Percentiles rank a stretch among this genome's conserved stretches.
phyloP scores from a whole-genome alignment of 2,329 filamentous ascomycete genomes.

The Colletotrichum tabaci region DNA sequence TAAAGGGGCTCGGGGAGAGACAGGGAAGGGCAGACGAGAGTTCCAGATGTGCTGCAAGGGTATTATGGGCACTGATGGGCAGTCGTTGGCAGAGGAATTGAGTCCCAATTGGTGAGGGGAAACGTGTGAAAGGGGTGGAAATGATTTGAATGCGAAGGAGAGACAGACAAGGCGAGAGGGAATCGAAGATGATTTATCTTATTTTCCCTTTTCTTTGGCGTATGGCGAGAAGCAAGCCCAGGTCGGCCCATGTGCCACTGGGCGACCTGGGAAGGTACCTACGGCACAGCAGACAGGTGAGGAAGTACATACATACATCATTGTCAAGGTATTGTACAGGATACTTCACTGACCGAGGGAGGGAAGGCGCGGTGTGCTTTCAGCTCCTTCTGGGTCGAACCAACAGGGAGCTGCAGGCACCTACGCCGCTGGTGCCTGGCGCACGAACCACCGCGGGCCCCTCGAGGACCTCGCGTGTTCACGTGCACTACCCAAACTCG shows the following conservation, averaged over 20 bases:
- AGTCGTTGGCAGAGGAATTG: background rate
- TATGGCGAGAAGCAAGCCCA: background rate
- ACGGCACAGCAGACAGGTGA: no score
- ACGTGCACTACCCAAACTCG: conserved; percentile 22
- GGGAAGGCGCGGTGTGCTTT: conserved; percentile 25
- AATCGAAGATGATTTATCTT: conserved; percentile 5
- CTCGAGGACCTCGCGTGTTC: conserved; percentile 20
- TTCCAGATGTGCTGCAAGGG: background rate
- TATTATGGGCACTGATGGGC: no score
- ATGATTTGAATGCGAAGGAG: background rate
- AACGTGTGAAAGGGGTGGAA: background rate
- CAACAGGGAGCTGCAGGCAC: conserved; percentile 34
- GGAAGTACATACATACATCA: no score
- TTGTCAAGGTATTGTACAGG: no score
- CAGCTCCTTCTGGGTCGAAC: conserved; percentile 17
- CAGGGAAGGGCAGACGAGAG: background rate
- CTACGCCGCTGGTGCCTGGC: conserved; percentile 40
- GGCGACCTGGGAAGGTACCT: background rate
- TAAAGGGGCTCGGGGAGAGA: background rate
- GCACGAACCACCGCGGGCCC: conserved; percentile 32
- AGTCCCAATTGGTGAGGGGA: background rate
- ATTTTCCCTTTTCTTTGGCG: background rate
- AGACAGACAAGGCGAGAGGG: background rate
- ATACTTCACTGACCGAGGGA: background rate
- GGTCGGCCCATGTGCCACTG: background rate